A percentile compares a stretch with the other conserved stretches of the same genome.
Evolutionary conservation across 2,329 filamentous ascomycete species (phyloP).

Genomic region (Tolypocladium album): DNA sequence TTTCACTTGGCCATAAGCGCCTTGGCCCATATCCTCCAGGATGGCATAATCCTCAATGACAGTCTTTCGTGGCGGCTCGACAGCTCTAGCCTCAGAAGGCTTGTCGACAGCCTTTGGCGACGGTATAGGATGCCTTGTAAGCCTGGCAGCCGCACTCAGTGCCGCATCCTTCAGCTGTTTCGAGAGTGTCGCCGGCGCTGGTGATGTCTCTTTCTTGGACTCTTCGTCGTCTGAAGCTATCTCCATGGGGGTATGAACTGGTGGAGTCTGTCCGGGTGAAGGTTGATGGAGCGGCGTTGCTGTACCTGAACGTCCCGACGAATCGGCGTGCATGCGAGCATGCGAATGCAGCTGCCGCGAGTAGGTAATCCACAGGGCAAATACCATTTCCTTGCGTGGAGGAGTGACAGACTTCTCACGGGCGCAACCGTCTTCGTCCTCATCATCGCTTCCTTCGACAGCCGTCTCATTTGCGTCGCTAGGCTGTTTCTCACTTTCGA

Average conservation of each 20-base stretch:
- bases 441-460: constrained; percentile 49
- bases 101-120: constrained; percentile 19
- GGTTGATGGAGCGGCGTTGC: constrained; percentile 69
- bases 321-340: constrained; percentile 45
- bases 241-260: constrained; percentile 44
- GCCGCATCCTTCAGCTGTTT: constrained; percentile 48
- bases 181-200: constrained; percentile 37
- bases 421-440: constrained; percentile 28
- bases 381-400: constrained; percentile 66
- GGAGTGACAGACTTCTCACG: constrained; percentile 33
- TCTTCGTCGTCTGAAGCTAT: constrained; percentile 42
- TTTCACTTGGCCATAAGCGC: constrained; percentile 96
- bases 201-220: constrained; percentile 26
- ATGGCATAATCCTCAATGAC: constrained; percentile 84
- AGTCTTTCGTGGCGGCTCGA: constrained; percentile 51
- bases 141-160: constrained; percentile 40
- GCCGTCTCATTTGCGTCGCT: constrained; percentile 52
- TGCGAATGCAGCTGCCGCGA: constrained; percentile 79
- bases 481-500: constrained; percentile 70
- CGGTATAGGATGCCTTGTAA: constrained; percentile 30
- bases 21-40: constrained; percentile 96
- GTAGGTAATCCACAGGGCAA: constrained; percentile 95
- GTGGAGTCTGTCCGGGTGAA: constrained; percentile 59
- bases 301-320: constrained; percentile 51
- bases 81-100: constrained; percentile 21